Evolutionary conservation across 2,329 filamentous ascomycete genomes (phyloP), one percentile per base, ranked within the genome.

Genomic region (Aspergillus arachidicola): DNA sequence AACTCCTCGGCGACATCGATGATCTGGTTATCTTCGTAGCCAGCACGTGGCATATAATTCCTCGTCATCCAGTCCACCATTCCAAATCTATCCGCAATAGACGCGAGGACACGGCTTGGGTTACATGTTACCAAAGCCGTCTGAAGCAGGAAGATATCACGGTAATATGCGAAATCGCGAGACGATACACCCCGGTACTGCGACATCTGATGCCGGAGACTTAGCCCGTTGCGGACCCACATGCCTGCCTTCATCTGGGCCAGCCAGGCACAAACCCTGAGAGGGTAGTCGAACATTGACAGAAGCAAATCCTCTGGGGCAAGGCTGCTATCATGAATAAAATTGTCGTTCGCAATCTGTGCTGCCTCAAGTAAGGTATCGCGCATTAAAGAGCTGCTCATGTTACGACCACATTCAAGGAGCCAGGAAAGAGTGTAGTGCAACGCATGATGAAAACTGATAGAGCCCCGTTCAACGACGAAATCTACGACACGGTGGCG

Each of bases 221-320:
- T 98, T 73, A 99, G 93, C 2, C 95, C 95, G 74, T 99, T 99
- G 61, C 95, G 89, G 66, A 99, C 94, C 95, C 96, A 99, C 89
- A 98, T 96, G 58, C 93, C 92, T 21, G 94, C 93, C 77, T 96
- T 97, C 88, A 99, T 98, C 80, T 99, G 96, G 6, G 95, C 92
- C 36, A 99, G 83, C 95, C 95, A 99, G 23, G 93, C 93, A 75
- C 93, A 97, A 0, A 98, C 94, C 58, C 96, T 87, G 4, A 99
- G 83, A 0, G 96, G 94, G 71, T 92, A 97, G 76, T 99, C 95
- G 72, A 99, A 97, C 58, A 93, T 87, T 2, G 91, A 90, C 76
- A 97, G 89, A 26, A 97, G 82, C 72, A 94, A 89, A 74, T 96
- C 93, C 71, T 96, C 91, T 0, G 90, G 81, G 0, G 81, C 82